Percentiles rank a stretch among this genome's conserved stretches.
Evolutionary conservation across 306 rosid species (phyloP).

Genomic region (Ziziphus jujuba): DNA sequence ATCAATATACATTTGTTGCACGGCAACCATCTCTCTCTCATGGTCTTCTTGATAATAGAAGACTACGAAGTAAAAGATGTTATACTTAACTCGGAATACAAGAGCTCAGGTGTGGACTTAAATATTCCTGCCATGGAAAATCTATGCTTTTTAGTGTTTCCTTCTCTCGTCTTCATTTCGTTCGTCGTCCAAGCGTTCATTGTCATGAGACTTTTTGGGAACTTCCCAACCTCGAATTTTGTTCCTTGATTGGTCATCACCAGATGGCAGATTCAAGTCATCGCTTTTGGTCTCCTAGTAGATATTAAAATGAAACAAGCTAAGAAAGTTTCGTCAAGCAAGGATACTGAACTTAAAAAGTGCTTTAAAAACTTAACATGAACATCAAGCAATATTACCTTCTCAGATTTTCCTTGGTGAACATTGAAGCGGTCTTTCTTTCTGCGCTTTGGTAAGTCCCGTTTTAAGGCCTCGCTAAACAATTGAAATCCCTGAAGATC

Average conservation of each 20-base stretch:
- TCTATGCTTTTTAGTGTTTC: slow-evolving; percentile 24
- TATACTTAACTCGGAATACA: not conserved
- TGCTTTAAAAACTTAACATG: not conserved
- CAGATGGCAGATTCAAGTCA: slow-evolving; percentile 48
- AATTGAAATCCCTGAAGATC: slow-evolving; percentile 72
- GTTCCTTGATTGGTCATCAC: slow-evolving; percentile 47
- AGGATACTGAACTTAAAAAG: slow-evolving; percentile 5
- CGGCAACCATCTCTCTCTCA: not conserved
- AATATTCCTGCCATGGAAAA: slow-evolving; percentile 1
- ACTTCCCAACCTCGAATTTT: slow-evolving; percentile 25
- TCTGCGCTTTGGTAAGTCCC: slow-evolving; percentile 29
- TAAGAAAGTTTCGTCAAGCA: slow-evolving; percentile 18
- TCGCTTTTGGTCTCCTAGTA: slow-evolving; percentile 50
- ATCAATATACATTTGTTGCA: not conserved
- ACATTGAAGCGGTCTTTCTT: slow-evolving; percentile 32
- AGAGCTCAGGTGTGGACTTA: not conserved
- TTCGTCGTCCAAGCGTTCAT: slow-evolving; percentile 28
- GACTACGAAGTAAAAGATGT: not conserved
- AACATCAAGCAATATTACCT: slow-evolving; percentile 37
- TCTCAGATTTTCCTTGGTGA: slow-evolving; percentile 35
- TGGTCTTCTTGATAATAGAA: not conserved
- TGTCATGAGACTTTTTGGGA: slow-evolving; percentile 25
- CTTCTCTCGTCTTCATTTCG: slow-evolving; percentile 32
- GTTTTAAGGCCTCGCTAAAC: slow-evolving; percentile 47
- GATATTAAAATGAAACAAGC: slow-evolving; percentile 14